Percentiles rank a stretch among this genome's conserved stretches.
Conservation (phyloP, 2,329 filamentous ascomycete species). For the Stromatinia cepivora region DNA sequence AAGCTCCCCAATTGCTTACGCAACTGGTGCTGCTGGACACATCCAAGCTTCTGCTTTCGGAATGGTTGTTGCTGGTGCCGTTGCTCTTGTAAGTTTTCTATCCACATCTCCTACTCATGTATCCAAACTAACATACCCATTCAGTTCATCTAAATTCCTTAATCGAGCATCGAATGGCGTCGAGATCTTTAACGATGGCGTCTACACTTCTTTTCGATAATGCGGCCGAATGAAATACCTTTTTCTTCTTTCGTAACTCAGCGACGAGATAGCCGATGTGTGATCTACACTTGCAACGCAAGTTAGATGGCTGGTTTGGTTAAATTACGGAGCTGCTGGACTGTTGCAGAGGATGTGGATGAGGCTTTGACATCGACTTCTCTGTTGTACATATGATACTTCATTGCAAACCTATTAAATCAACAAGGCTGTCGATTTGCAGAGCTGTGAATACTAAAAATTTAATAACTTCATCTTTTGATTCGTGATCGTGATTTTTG, state of each 20-base stretch:
- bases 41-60: conserved; percentile 38
- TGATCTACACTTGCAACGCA: conserved; percentile 32
- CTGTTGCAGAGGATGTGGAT: conserved; percentile 24
- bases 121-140: conserved; percentile 26
- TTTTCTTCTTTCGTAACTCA: conserved; percentile 31
- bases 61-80: conserved; percentile 40
- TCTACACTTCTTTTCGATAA: conserved; percentile 5
- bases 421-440: conserved; percentile 2
- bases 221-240: conserved; percentile 35
- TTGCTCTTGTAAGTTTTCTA: conserved; percentile 39
- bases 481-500: neutral
- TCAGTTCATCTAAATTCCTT: conserved; percentile 38
- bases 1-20: conserved; percentile 37
- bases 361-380: conserved; percentile 23
- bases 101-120: neutral
- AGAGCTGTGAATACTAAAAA: conserved; percentile 10
- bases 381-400: conserved; percentile 24
- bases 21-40: conserved; percentile 36
- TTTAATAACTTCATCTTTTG: conserved; percentile 2
- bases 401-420: conserved; percentile 19
- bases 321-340: conserved; percentile 18
- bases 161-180: conserved; percentile 32
- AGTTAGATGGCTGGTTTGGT: conserved; percentile 23
- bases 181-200: conserved; percentile 31
- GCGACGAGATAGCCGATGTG: conserved; percentile 31